Conservation (phyloP, 2,329 filamentous ascomycete genomes). For the Nigrospora oryzae region DNA sequence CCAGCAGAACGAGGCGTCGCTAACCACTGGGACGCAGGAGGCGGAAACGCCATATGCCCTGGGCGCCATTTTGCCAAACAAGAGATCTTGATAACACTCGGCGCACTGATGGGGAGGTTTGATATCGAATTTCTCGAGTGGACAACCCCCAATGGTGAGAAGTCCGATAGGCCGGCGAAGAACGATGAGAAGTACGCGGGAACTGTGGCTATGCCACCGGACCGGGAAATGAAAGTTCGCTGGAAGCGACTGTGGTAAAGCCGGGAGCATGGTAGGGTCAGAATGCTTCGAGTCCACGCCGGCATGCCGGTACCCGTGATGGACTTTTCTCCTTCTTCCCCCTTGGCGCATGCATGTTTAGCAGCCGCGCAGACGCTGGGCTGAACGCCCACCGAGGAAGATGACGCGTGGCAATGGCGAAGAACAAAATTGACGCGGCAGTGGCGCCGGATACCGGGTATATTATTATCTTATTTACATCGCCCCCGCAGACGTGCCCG, state of each 20-base stretch:
- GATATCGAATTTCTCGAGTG: constrained; percentile 19
- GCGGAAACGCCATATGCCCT: constrained; percentile 25
- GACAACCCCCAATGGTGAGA: constrained; percentile 3
- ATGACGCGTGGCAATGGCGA: no score
- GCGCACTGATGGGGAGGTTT: constrained; percentile 17
- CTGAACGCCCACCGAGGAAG: no score
- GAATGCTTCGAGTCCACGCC: not conserved
- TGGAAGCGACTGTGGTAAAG: constrained; percentile 3
- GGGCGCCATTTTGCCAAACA: constrained; percentile 29
- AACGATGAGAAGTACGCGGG: constrained; percentile 1
- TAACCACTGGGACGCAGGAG: constrained; percentile 12
- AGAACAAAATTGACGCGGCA: no score
- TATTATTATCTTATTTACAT: not conserved
- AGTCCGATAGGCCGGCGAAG: constrained; percentile 3
- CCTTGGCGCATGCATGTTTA: no score
- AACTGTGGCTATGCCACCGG: constrained; percentile 3
- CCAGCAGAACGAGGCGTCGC: not conserved
- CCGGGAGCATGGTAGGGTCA: not conserved
- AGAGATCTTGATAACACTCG: constrained; percentile 26
- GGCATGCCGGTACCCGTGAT: no score
- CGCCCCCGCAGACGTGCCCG: not conserved
- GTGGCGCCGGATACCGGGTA: not conserved
- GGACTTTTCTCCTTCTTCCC: no score
- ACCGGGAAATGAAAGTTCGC: constrained; percentile 5
- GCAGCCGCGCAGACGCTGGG: no score